phyloP scores from a whole-genome alignment of 1,139 yeast species.

The Saccharomyces hybrid region DNA sequence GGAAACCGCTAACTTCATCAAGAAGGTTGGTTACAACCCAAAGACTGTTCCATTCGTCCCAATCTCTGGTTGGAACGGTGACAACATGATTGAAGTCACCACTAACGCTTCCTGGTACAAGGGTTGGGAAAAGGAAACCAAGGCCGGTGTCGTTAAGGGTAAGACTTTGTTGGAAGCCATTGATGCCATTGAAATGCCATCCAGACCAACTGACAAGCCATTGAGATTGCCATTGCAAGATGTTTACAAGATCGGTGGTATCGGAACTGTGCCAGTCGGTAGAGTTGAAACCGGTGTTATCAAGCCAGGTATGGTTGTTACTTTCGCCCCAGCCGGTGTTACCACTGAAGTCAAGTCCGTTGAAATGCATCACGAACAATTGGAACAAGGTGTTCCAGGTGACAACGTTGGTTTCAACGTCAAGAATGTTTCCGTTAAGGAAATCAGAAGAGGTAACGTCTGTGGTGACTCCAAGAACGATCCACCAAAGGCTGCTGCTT shows the following conservation, averaged over 20 bases:
- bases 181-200: conserved; percentile 78
- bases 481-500: conserved; percentile 77
- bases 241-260: conserved; percentile 72
- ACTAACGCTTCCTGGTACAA: conserved; percentile 86
- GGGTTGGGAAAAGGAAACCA: conserved; percentile 85
- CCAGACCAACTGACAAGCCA: conserved; percentile 84
- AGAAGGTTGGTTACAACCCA: conserved; percentile 92
- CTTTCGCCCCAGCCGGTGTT: conserved; percentile 88
- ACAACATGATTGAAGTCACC: conserved; percentile 82
- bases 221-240: conserved; percentile 87
- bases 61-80: conserved; percentile 92
- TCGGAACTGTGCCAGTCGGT: conserved; percentile 91
- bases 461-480: conserved; percentile 94
- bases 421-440: conserved; percentile 90
- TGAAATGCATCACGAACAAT: conserved; percentile 90
- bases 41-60: conserved; percentile 90
- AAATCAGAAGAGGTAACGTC: conserved; percentile 92
- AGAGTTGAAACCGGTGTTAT: conserved; percentile 89
- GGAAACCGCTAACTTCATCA: conserved; percentile 83
- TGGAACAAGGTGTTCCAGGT: conserved; percentile 82
- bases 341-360: conserved; percentile 91
- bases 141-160: conserved; percentile 70
- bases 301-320: conserved; percentile 87
- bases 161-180: conserved; percentile 84
- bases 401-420: conserved; percentile 94